A percentile compares a stretch with the other conserved stretches of the same genome.
These are phyloP conservation scores for Neofusicoccum laricinum DNA, from an alignment of 2,329 filamentous ascomycete species.

Conservation along the genomic window DNA sequence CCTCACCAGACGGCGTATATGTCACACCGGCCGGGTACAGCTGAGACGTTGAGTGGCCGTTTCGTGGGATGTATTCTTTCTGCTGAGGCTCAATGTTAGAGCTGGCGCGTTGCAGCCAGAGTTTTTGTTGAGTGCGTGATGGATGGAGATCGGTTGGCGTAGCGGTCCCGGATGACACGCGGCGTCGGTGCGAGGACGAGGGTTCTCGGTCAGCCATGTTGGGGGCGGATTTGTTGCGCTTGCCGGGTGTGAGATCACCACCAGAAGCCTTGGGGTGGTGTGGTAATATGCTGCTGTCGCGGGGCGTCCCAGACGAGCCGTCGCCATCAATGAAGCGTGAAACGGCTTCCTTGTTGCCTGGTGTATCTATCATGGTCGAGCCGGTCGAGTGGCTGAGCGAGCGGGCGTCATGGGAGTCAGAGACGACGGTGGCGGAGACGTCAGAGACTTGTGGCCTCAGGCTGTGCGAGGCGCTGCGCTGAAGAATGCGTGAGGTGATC, in stretches of 20 bases:
- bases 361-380: conserved; percentile 39
- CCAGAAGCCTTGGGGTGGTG: conserved; percentile 20
- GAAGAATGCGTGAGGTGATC: conserved; percentile 65
- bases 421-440: conserved; percentile 53
- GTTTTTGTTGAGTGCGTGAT: conserved; percentile 71
- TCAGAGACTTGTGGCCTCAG: conserved; percentile 64
- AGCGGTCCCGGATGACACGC: conserved; percentile 29
- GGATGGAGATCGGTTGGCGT: conserved; percentile 40
- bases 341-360: conserved; percentile 37
- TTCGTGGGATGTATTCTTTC: conserved; percentile 41
- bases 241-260: conserved; percentile 29
- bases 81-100: conserved; percentile 66
- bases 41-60: conserved; percentile 29
- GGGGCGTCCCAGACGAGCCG: conserved; percentile 40
- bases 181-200: conserved; percentile 3
- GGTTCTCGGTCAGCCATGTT: conserved; percentile 28
- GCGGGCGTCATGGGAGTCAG: conserved; percentile 32
- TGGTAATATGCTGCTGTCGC: conserved; percentile 37
- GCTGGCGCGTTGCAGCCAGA: conserved; percentile 70
- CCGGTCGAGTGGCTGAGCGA: conserved; percentile 30
- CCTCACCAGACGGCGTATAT: conserved; percentile 25
- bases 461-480: conserved; percentile 60
- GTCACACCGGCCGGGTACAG: neutral
- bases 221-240: conserved; percentile 38
- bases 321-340: conserved; percentile 46